Evolutionary conservation across 108 stramenopile genomes (phyloP), one percentile per base, ranked within the genome.

Genomic region (Cyclostephanos tholiformis): DNA sequence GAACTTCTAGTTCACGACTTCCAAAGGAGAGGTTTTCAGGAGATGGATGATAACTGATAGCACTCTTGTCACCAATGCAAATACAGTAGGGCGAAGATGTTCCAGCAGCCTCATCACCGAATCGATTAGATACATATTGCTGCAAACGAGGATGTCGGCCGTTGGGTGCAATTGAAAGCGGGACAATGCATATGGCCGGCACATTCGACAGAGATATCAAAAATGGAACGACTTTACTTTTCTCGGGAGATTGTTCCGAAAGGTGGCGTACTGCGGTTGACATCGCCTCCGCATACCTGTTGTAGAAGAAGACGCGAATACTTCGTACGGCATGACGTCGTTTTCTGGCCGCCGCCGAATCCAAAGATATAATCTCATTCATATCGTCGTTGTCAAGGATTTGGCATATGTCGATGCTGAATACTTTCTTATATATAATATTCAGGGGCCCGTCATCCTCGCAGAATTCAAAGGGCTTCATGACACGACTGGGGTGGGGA

Each of bases 391-490:
- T 44, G 23, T 80, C 69, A 48, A n/a, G 22, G 29, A 84, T 56
- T 46, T 86, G 85, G 44, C 55, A 70, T 12, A 92, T 63, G 78
- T 92, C 88, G 13, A 89, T 52, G 68, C 74, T 80, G 17, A 89
- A 17, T 3, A 89, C 88, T 11, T 56, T 64, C 52, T 80, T 63
- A 74, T 88, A 92, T 16, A 65, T 41, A 6, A 66, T 68, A 25
- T 76, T 69, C 8, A 88, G 22, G 17, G 88, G 91, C 14, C 89
- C 91, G 71, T 92, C 87, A 25, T 90, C 87, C 49, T 86, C 69
- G 32, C 43, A 67, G 25, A 63, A 32, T 8, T 67, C 65, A 58
- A 80, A 79, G 43, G 74, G 59, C 43, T n/a, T 25, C 23, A 27
- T 68, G 41, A 43, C 61, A 10, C 19, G 0, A 6, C 43, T 49